Evolutionary conservation across 148 eudicot genomes (phyloP), one percentile per base, ranked within the genome.

Genomic region (Vaccinium vitisidaea): DNA sequence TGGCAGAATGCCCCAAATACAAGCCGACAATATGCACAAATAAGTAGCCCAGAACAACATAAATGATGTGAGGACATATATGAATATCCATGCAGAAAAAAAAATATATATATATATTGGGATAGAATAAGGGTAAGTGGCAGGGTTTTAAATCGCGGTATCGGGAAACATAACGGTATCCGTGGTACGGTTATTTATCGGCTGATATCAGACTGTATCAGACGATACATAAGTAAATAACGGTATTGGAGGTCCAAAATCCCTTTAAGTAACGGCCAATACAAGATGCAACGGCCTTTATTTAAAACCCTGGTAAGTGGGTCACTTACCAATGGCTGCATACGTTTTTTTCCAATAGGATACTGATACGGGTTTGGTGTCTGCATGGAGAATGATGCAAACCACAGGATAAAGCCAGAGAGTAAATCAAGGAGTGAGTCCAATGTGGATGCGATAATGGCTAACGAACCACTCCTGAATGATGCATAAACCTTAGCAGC

Each of bases 331-430:
- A 95, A 84, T 75, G 96, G 98, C 88, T 95, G 98, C 98, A 95
- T 95, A 11, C 96, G 93, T 79, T 92, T 93, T 92, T 95, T 93
- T 83, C 98, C 98, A 86, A 95, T 95, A 2, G 98, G 98, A 84
- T 95, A 95, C 79, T 92, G 94, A 85, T 93, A 95, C 4, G 94
- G 98, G 74, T 93, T 95, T 58, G 90, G 92, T 75, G 93, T 90
- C 85, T 93, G 92, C 98, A 95, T 95, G 84, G 98, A 92, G 84
- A 91, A 93, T 52, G 98, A 93, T 74, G 98, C 91, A 88, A 95
- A 95, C 98, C 98, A 95, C 69, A 95, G 86, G 85, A 95, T 95
- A 88, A 92, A 93, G 12, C 98, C 96, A 18, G 95, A 93, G 19
- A 93, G 88, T 53, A 95, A 92, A 88, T 95, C 98, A 84, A 95